Evolutionary conservation across 2,329 filamentous ascomycete species (phyloP).

Genomic region (Colletotrichum spaethianum): DNA sequence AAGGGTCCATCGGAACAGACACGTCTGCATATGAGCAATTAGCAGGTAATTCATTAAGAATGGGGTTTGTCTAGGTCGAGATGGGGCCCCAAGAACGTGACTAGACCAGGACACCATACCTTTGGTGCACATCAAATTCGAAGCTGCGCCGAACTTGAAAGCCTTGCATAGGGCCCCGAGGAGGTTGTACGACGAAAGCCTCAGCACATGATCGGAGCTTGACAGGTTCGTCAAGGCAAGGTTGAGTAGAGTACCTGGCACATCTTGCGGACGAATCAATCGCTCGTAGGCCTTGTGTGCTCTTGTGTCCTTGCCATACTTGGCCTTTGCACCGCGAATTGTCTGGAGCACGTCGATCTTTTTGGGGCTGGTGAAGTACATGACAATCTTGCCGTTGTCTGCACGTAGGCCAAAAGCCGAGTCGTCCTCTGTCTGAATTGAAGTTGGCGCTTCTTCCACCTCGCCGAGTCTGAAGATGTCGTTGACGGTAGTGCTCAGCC

Average conservation of each 20-base stretch:
- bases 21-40: conserved; percentile 61
- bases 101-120: conserved; percentile 55
- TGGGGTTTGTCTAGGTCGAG: not conserved
- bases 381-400: conserved; percentile 78
- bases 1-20: conserved; percentile 74
- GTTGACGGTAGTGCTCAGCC: conserved; percentile 75
- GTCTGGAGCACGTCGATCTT: conserved; percentile 75
- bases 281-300: conserved; percentile 74
- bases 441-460: conserved; percentile 76
- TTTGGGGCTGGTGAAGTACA: conserved; percentile 79
- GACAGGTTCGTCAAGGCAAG: conserved; percentile 77
- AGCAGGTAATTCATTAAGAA: conserved; percentile 6
- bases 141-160: conserved; percentile 76
- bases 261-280: conserved; percentile 78
- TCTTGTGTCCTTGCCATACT: conserved; percentile 74
- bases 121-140: conserved; percentile 73
- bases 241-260: conserved; percentile 78
- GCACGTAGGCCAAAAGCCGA: conserved; percentile 77
- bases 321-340: conserved; percentile 74
- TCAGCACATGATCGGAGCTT: conserved; percentile 71
- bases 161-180: conserved; percentile 76
- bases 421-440: conserved; percentile 76
- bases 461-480: conserved; percentile 79
- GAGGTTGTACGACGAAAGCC: conserved; percentile 77
- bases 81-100: not conserved